Evolutionary conservation across 164 flowering plant species (phyloP), one percentile per base, ranked within the genome.

Genomic region (Tetracentron sinense): DNA sequence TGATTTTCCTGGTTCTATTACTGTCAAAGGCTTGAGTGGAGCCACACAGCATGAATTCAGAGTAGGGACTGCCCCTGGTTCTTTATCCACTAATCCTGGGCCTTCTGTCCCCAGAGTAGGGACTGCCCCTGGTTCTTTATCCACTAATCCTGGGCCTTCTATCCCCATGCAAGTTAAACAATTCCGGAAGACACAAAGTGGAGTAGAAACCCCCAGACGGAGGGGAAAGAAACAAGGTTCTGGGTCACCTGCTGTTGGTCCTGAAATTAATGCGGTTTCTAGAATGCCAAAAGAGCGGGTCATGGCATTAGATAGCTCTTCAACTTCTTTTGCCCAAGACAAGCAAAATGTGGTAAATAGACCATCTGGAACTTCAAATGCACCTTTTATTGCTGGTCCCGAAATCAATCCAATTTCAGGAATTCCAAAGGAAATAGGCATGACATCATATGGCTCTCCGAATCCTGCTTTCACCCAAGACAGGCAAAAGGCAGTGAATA

Each of bases 171-270:
- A 71, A 75, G 77, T 64, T 57, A 74, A 58, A 69, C 90, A 68
- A 54, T 74, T 74, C 49, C 71, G 78, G 54, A 83, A 70, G 67
- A 48, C 66, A 55, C 82, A 68, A 35, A 65, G 75, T 72, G 87
- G 74, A 56, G 62, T 47, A 26, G 85, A 77, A 63, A 61, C 77
- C 46, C 77, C 87, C n/a, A 72, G 87, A n/a, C 83, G 83, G 8
- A 77, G 86, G 67, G 86, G 84, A 42, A 88, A 69, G 71, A 86
- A 81, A 55, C 85, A 74, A 48, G 72, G 22, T 54, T 20, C 64
- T 29, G 51, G 22, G 33, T 33, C 63, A 15, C 48, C 71, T 16
- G 60, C 55, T 53, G 52, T 54, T 60, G 60, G 38, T 48, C 30
- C 70, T 53, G 69, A 69, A 61, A 47, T 12, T 54, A 64, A 33